phyloP scores from a whole-genome alignment of 148 eudicot species.

The Fagopyrum tataricum region DNA sequence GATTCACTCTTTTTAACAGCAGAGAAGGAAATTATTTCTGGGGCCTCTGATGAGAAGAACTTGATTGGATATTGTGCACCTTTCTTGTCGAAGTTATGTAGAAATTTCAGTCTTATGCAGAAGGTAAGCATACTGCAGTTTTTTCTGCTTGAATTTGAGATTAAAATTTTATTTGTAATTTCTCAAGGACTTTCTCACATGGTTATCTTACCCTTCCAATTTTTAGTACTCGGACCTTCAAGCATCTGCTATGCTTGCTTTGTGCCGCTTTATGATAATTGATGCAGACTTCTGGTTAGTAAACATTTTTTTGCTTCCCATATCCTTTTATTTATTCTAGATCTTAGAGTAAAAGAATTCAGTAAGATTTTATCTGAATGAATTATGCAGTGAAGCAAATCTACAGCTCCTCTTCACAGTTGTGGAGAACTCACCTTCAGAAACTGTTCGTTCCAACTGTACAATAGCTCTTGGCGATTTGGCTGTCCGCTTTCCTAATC shows the following conservation, averaged over 20 bases:
- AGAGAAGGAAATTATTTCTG: constrained; percentile 84
- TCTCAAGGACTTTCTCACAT: neutral
- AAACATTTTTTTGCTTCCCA: neutral
- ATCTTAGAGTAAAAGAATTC: neutral
- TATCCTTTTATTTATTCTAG: neutral
- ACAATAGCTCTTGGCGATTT: constrained; percentile 94
- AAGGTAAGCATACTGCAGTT: constrained; percentile 43
- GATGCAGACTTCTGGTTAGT: constrained; percentile 89
- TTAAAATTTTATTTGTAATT: neutral
- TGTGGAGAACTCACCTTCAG: constrained; percentile 85
- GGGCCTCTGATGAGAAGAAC: constrained; percentile 55
- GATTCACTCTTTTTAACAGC: constrained; percentile 73
- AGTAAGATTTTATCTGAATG: constrained; percentile 12
- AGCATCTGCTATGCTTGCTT: constrained; percentile 94
- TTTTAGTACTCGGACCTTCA: constrained; percentile 84
- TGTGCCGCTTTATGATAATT: constrained; percentile 88
- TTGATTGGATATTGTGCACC: constrained; percentile 85
- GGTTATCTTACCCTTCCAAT: constrained; percentile 17
- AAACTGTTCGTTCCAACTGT: constrained; percentile 92
- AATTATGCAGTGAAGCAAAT: constrained; percentile 62
- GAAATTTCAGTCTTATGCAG: constrained; percentile 90
- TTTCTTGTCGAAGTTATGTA: constrained; percentile 71
- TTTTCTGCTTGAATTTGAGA: neutral
- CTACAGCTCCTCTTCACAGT: constrained; percentile 97
- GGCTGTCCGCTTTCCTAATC: constrained; percentile 93